Conservation (phyloP, 2,329 filamentous ascomycete species). For the Trichoderma asperellum region DNA sequence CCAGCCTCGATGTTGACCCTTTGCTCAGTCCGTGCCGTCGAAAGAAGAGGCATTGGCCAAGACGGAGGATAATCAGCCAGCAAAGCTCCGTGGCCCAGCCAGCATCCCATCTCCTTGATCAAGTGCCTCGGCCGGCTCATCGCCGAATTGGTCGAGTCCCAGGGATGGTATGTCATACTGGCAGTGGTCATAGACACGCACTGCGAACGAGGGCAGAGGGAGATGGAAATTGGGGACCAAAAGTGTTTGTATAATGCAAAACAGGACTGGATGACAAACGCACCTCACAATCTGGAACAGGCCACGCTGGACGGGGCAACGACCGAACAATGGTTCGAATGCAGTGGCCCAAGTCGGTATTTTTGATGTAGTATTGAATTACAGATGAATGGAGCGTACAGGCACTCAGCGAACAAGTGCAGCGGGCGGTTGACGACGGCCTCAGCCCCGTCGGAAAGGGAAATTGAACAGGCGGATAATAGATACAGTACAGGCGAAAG, state of each 20-base stretch:
- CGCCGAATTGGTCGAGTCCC: neutral
- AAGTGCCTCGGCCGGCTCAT: neutral
- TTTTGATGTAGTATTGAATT: neutral
- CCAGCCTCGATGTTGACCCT: neutral
- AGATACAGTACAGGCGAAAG: neutral
- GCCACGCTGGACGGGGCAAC: neutral
- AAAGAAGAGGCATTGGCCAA: neutral
- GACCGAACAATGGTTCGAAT: constrained; percentile 1
- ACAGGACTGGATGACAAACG: neutral
- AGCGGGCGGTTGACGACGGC: neutral
- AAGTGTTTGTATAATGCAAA: neutral
- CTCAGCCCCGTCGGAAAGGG: neutral
- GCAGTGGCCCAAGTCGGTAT: neutral
- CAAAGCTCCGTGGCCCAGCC: neutral
- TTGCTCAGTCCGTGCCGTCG: neutral
- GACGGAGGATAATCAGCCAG: neutral
- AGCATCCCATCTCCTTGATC: neutral
- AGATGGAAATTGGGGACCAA: neutral
- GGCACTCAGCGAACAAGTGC: neutral
- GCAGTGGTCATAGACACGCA: neutral
- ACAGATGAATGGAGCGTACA: neutral
- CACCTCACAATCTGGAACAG: constrained; percentile 12
- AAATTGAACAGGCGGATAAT: neutral
- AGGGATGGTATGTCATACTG: neutral
- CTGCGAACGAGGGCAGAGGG: neutral